phyloP scores from a whole-genome alignment of 768 basidiomycete species.

The Butyriboletus loyo region DNA sequence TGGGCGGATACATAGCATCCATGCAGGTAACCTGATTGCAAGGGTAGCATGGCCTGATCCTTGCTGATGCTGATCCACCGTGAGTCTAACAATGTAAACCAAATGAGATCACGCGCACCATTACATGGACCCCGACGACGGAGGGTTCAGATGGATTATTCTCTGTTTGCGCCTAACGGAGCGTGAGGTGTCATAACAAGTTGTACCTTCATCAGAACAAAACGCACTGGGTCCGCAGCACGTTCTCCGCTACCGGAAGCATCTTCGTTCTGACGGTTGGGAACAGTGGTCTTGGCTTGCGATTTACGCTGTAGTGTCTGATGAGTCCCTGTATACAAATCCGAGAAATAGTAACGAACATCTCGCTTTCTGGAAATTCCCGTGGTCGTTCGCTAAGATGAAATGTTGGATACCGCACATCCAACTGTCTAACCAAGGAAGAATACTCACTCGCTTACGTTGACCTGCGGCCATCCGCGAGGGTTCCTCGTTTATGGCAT shows the following conservation, averaged over 20 bases:
- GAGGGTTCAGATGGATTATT: not conserved
- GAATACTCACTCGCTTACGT: too few relatives aligned
- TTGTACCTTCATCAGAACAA: not conserved
- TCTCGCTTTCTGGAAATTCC: too few relatives aligned
- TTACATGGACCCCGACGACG: not conserved
- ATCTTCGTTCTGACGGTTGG: not conserved
- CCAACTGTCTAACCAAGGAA: too few relatives aligned
- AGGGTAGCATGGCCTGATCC: not conserved
- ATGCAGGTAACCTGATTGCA: not conserved
- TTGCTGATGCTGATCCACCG: not conserved
- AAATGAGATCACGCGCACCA: not conserved
- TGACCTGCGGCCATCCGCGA: too few relatives aligned
- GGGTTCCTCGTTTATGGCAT: too few relatives aligned
- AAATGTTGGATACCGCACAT: too few relatives aligned
- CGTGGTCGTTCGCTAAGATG: too few relatives aligned
- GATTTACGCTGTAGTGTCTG: too few relatives aligned
- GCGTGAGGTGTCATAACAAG: not conserved
- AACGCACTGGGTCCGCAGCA: too few relatives aligned
- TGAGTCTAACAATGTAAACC: not conserved
- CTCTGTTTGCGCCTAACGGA: not conserved
- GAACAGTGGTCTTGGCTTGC: not conserved
- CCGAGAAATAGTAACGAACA: too few relatives aligned
- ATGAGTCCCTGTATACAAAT: too few relatives aligned
- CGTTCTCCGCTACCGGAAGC: not conserved
- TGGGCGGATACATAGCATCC: not conserved